Evolutionary conservation across 2,329 filamentous ascomycete genomes (phyloP).

Genomic region (Colletotrichum cuscutae): DNA sequence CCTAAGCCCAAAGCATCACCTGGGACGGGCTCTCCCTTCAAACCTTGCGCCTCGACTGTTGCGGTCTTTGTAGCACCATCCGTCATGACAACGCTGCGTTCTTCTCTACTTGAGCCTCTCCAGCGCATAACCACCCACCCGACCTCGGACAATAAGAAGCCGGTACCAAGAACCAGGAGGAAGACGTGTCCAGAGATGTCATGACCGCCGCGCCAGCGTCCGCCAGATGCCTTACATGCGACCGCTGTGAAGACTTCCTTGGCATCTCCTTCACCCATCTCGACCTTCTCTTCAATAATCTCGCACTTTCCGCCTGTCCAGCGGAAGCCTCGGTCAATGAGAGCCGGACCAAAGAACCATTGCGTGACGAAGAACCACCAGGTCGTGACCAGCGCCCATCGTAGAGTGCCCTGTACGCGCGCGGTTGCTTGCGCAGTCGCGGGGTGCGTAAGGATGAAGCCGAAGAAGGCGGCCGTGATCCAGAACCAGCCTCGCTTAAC

Average conservation of each 20-base stretch:
- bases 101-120: conserved; percentile 60
- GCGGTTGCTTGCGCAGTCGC: conserved; percentile 47
- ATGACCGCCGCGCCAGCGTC: conserved; percentile 90
- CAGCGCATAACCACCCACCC: conserved; percentile 65
- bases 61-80: conserved; percentile 75
- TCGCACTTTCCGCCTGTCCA: conserved; percentile 89
- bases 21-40: conserved; percentile 5
- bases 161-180: conserved; percentile 84
- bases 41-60: conserved; percentile 54
- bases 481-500: conserved; percentile 97
- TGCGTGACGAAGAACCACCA: conserved; percentile 92
- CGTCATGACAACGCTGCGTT: conserved; percentile 71
- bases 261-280: conserved; percentile 57
- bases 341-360: conserved; percentile 92
- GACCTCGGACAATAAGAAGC: conserved; percentile 84
- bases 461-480: conserved; percentile 79
- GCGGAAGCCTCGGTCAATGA: conserved; percentile 92
- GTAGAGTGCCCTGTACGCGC: conserved; percentile 64
- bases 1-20: conserved; percentile 53
- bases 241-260: conserved; percentile 73
- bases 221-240: conserved; percentile 85
- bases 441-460: conserved; percentile 77
- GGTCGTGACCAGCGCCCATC: conserved; percentile 78
- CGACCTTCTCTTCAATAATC: conserved; percentile 59
- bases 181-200: conserved; percentile 98